Conservation (phyloP, 495 filamentous ascomycete species). For the Xanthoparmelia taractica region DNA sequence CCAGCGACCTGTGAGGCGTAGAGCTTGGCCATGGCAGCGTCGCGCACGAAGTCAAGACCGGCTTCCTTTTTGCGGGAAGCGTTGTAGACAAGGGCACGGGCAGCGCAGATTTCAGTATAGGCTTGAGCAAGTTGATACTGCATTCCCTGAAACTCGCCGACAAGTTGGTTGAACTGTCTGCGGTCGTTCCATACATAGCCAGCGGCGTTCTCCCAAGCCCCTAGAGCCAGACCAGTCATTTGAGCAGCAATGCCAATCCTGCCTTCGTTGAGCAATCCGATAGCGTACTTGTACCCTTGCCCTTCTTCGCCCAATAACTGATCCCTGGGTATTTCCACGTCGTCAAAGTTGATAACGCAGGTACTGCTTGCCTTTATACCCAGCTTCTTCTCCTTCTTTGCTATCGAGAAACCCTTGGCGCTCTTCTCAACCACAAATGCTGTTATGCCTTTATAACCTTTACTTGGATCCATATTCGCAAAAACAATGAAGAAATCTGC, state of each 20-base stretch:
- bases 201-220: slow-evolving; percentile 93
- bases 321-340: slow-evolving; percentile 79
- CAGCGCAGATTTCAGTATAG: slow-evolving; percentile 86
- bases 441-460: slow-evolving; percentile 92
- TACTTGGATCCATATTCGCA: slow-evolving; percentile 80
- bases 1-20: slow-evolving; percentile 90
- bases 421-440: slow-evolving; percentile 92
- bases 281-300: slow-evolving; percentile 96
- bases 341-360: slow-evolving; percentile 95
- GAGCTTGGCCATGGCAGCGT: slow-evolving; percentile 98
- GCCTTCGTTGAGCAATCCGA: slow-evolving; percentile 92
- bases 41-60: slow-evolving; percentile 85
- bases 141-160: slow-evolving; percentile 98
- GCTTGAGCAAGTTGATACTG: slow-evolving; percentile 97
- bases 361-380: slow-evolving; percentile 93
- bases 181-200: slow-evolving; percentile 94
- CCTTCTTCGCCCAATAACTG: slow-evolving; percentile 84
- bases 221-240: slow-evolving; percentile 94
- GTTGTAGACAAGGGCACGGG: slow-evolving; percentile 89
- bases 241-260: slow-evolving; percentile 97
- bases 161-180: slow-evolving; percentile 87
- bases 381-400: slow-evolving; percentile 99
- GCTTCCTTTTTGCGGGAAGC: slow-evolving; percentile 97
- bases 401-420: slow-evolving; percentile 82
- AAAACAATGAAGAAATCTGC: slow-evolving; percentile 96